Conservation (phyloP, 2,329 filamentous ascomycete genomes). For the Hyphodiscus sp. region DNA sequence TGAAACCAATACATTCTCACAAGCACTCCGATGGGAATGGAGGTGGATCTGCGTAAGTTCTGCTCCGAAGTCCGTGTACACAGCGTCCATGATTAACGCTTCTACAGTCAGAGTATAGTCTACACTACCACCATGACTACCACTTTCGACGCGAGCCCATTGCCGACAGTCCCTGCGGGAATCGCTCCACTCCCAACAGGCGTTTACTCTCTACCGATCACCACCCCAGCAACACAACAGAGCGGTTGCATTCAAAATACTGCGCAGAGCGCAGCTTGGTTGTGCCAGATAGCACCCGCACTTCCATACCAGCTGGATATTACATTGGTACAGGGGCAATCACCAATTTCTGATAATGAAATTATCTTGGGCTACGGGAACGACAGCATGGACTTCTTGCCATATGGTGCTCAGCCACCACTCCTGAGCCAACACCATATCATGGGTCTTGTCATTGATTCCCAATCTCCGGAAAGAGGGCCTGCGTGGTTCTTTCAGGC, state of each 20-base stretch:
- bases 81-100: not conserved
- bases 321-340: constrained; percentile 6
- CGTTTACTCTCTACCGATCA: constrained; percentile 45
- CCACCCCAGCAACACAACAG: constrained; percentile 43
- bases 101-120: constrained; percentile 12
- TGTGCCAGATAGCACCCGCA: constrained; percentile 44
- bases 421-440: constrained; percentile 37
- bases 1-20: constrained; percentile 17
- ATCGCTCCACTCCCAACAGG: constrained; percentile 50
- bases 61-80: not conserved
- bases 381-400: constrained; percentile 36
- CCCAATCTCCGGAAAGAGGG: constrained; percentile 47
- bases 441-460: constrained; percentile 50
- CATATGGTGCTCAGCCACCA: constrained; percentile 58
- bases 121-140: constrained; percentile 26
- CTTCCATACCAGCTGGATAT: constrained; percentile 19
- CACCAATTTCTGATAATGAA: constrained; percentile 26
- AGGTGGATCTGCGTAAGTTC: constrained; percentile 18
- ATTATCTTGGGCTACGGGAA: constrained; percentile 33
- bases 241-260: constrained; percentile 52
- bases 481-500: constrained; percentile 59
- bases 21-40: constrained; percentile 4
- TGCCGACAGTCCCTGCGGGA: constrained; percentile 43
- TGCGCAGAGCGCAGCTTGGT: constrained; percentile 53
- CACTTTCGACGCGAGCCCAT: constrained; percentile 44